Evolutionary conservation across 2,329 filamentous ascomycete species (phyloP).

Genomic region (Alternaria atra): DNA sequence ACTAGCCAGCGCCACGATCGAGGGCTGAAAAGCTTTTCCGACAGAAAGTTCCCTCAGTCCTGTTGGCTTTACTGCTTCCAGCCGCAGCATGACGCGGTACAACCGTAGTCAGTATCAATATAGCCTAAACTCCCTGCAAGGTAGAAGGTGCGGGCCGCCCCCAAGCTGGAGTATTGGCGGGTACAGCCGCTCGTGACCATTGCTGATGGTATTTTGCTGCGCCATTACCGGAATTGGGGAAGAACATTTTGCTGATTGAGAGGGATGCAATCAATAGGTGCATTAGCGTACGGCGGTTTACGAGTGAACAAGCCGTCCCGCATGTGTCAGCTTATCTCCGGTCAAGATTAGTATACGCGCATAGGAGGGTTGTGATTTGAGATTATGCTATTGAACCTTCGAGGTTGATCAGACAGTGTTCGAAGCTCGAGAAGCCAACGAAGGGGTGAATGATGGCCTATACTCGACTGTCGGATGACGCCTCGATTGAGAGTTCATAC

Average conservation of each 20-base stretch:
- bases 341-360: background rate
- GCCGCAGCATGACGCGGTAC: background rate
- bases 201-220: slow-evolving; percentile 1
- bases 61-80: background rate
- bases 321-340: slow-evolving; percentile 1
- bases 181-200: background rate
- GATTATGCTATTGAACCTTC: background rate
- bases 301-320: background rate
- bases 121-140: slow-evolving; percentile 8
- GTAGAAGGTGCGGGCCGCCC: background rate
- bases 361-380: background rate
- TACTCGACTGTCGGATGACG: background rate
- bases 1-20: background rate
- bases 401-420: background rate
- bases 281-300: background rate
- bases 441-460: slow-evolving; percentile 1
- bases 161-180: background rate
- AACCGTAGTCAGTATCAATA: slow-evolving; percentile 6
- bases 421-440: background rate
- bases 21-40: background rate
- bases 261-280: background rate
- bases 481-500: background rate
- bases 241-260: background rate
- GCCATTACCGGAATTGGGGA: background rate
- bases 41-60: background rate